phyloP scores from a whole-genome alignment of 176 grass and related monocot species.

The Paspalum vaginatum region DNA sequence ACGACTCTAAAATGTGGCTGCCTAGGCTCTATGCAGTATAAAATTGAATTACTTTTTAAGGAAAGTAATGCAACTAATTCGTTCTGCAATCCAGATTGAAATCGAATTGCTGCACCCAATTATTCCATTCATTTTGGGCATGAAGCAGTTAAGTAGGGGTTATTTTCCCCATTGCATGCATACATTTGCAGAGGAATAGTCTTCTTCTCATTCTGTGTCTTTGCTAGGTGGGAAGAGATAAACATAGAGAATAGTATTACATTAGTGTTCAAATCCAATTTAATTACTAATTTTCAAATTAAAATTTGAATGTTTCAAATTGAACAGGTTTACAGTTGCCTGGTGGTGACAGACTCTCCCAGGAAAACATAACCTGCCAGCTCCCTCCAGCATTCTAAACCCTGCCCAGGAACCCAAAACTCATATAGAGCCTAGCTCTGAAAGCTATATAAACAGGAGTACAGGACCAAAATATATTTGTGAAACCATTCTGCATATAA shows the following conservation, averaged over 20 bases:
- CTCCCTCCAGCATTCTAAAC: neutral
- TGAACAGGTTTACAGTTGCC: slow-evolving; percentile 17
- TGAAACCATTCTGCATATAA: slow-evolving; percentile 7
- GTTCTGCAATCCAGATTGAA: neutral
- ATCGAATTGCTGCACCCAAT: neutral
- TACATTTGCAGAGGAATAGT: neutral
- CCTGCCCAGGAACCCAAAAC: neutral
- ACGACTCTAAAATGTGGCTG: neutral
- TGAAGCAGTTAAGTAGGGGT: neutral
- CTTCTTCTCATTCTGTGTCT: neutral
- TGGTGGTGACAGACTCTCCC: neutral
- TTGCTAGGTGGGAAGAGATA: neutral
- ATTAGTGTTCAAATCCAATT: neutral
- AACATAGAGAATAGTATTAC: neutral
- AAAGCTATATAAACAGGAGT: slow-evolving; percentile 5
- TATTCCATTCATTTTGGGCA: neutral
- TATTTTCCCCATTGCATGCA: slow-evolving; percentile 2
- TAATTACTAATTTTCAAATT: neutral
- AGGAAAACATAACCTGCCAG: neutral
- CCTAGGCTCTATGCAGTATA: neutral
- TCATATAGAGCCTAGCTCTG: slow-evolving; percentile 19
- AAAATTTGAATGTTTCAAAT: slow-evolving; percentile 2
- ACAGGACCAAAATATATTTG: slow-evolving; percentile 8
- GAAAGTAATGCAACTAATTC: neutral
- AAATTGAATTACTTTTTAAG: neutral